Evolutionary conservation across 2,329 filamentous ascomycete genomes (phyloP), one percentile per base, ranked within the genome.

Genomic region (Verticillium isaacii): DNA sequence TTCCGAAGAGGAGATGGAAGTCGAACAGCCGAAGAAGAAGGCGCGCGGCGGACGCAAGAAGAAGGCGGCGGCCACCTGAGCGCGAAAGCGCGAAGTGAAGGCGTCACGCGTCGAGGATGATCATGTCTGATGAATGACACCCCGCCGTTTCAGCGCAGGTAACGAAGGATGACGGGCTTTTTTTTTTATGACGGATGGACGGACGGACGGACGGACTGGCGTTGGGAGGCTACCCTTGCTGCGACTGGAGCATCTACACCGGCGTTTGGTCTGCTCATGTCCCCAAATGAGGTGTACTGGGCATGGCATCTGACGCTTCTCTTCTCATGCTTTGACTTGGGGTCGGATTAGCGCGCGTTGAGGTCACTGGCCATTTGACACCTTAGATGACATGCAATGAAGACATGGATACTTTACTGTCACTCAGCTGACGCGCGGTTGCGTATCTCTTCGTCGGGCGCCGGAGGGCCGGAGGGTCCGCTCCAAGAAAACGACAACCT

Each of bases 21-120:
- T 65, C 41, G 77, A 78, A 25, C 82, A 81, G 63, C 74, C 78
- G 11, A 82, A 82, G 73, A 82, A 79, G 70, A 78, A 76, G 69
- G 77, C 74, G 59, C 74, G 74, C 61, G 78, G 75, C 41, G 79
- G 79, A 15, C 75, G 78, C 32, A 83, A 80, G 72, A 85, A 82
- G 78, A 85, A 83, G 74, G 73, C 70, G 56, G 64, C 66, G 11
- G 63, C 66, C 11, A 62, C 64, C 17, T 52, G 45, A 52, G 45
- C 19, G 45, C 14, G 19, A 2, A 25, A 19, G n/a, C 45, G 3
- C 19, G 45, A 25, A 23, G 45, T 2, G n/a, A 52, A 23, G 45
- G 17, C 11, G n/a, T 52, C 45, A 52, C 19, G 45, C 45, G 45
- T 52, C 19, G 19, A 29, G 5, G 29, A 45, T n/a, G 17, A n/a